Conservation (phyloP, 176 grass and related monocot genomes). For the Aegilops sharonensis region DNA sequence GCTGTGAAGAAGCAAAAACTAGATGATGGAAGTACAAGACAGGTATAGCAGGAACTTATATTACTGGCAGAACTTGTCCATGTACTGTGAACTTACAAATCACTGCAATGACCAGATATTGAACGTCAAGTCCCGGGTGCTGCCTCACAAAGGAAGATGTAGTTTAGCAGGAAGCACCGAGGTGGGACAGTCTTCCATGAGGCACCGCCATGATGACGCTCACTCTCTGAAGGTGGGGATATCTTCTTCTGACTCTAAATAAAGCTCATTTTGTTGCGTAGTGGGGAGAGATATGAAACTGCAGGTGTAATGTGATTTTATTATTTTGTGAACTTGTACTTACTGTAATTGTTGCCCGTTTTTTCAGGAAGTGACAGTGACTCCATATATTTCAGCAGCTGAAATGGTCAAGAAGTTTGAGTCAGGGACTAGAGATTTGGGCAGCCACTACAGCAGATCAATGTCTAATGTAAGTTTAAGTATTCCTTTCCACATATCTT, state of each 20-base stretch:
- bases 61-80: not conserved
- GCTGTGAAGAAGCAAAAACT: conserved; percentile 93
- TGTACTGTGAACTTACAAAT: not conserved
- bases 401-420: conserved; percentile 92
- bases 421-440: conserved; percentile 68
- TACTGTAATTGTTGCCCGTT: conserved; percentile 16
- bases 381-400: conserved; percentile 70
- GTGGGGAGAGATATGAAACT: not conserved
- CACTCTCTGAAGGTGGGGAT: conserved; percentile 37
- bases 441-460: conserved; percentile 40
- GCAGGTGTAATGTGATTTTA: not conserved
- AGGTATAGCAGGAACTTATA: conserved; percentile 44
- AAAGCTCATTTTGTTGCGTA: conserved; percentile 4
- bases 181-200: conserved; percentile 29
- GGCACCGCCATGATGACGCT: conserved; percentile 25
- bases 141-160: conserved; percentile 71
- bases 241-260: not conserved
- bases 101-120: conserved; percentile 58
- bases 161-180: conserved; percentile 36
- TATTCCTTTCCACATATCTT: too few species aligned
- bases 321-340: not conserved
- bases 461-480: conserved; percentile 39
- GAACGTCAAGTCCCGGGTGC: conserved; percentile 59
- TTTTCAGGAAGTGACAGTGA: conserved; percentile 44
- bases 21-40: conserved; percentile 67